Conservation (phyloP, 352 stramenopile species). For the Pythium oligandrum region DNA sequence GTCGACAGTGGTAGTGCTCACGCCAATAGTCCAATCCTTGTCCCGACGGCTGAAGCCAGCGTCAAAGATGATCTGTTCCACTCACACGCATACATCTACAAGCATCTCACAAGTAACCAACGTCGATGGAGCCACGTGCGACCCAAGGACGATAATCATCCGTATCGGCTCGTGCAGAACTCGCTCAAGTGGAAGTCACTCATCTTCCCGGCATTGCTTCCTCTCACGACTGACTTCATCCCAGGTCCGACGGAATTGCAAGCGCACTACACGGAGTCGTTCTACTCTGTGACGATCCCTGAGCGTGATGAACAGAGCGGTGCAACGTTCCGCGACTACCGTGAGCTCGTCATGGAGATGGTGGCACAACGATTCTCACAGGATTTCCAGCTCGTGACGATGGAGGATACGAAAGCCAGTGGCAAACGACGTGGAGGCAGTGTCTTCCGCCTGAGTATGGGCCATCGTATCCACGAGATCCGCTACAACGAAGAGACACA, state of each 20-base stretch:
- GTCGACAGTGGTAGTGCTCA: slow-evolving; percentile 34
- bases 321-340: slow-evolving; percentile 65
- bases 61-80: slow-evolving; percentile 72
- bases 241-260: slow-evolving; percentile 73
- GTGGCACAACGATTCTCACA: slow-evolving; percentile 77
- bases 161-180: slow-evolving; percentile 56
- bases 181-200: slow-evolving; percentile 97
- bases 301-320: slow-evolving; percentile 62
- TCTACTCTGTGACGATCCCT: slow-evolving; percentile 81
- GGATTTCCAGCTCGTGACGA: slow-evolving; percentile 85
- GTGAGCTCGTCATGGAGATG: slow-evolving; percentile 83
- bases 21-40: slow-evolving; percentile 51
- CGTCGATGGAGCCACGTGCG: slow-evolving; percentile 96
- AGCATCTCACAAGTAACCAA: slow-evolving; percentile 90
- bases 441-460: slow-evolving; percentile 80
- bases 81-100: slow-evolving; percentile 69
- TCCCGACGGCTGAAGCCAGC: slow-evolving; percentile 29
- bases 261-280: slow-evolving; percentile 79
- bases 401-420: slow-evolving; percentile 28
- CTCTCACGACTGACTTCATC: slow-evolving; percentile 89
- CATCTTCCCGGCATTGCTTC: slow-evolving; percentile 93
- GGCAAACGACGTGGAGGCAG: not conserved
- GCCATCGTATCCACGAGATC: slow-evolving; percentile 85
- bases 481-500: slow-evolving; percentile 83
- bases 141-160: slow-evolving; percentile 47